Evolutionary conservation across 75 land plant genomes (phyloP), one percentile per base, ranked within the genome.

Genomic region (Cunninghamia lanceolata): DNA sequence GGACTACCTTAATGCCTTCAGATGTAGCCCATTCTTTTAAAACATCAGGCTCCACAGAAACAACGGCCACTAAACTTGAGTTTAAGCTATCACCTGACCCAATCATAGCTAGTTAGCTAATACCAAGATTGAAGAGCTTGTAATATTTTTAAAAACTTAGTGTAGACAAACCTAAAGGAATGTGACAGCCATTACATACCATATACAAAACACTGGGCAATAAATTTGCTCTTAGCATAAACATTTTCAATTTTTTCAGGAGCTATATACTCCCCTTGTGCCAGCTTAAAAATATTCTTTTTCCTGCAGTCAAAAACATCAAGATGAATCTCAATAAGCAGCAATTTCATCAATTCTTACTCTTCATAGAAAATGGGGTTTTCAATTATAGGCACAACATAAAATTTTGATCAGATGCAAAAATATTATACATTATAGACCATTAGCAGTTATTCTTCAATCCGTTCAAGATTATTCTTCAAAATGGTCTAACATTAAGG

Each of bases 201-300:
- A 90, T 98, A 94, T 7, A 98, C 89, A 88, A 97, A 98, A 85
- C 99, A 95, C 78, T 98, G 99, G 0, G 91, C 85, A 83, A 98
- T 89, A 88, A 94, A 98, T 46, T 94, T 95, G 94, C 99, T 94
- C 81, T 94, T 93, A 25, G 93, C 91, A 90, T 98, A 98, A 13
- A 97, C 99, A 89, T 97, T 98, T 87, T 98, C 99, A 83, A 98
- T 94, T 89, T 98, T 98, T 90, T 98, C 99, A 13, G 99, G 99
- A 32, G 99, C 99, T 63, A 98, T 97, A 87, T 98, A 98, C 87
- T 98, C 99, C 46, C 99, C 99, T 88, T 98, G 99, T 42, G 99
- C 97, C 90, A 98, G 86, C 94, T 98, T 98, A 85, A 98, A 98
- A 71, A 98, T 98, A 84, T 98, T 98, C 93, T 98, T 98, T 90